Evolutionary conservation across 257 asterid genomes (phyloP).

Genomic region (Solanum gracilifrons): DNA sequence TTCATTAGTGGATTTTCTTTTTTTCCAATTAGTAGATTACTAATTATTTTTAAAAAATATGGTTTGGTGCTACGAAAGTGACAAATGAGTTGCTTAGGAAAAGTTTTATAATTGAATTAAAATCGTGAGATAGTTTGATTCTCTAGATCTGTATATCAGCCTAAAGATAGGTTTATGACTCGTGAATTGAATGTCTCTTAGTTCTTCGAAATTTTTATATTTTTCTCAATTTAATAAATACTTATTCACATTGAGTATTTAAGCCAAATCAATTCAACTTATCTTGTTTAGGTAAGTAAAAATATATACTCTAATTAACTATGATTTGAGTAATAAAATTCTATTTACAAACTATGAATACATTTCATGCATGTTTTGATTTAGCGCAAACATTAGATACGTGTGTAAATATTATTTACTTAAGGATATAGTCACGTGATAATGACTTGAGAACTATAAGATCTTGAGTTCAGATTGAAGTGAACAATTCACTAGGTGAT

Average conservation of each 20-base stretch:
- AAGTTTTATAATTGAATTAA: background rate
- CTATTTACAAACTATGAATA: background rate
- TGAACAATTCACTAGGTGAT: background rate
- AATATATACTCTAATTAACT: background rate
- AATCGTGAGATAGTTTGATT: background rate
- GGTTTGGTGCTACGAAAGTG: background rate
- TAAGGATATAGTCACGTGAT: background rate
- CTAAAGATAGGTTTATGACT: background rate
- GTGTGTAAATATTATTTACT: background rate
- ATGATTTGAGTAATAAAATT: background rate
- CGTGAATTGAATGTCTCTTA: no score
- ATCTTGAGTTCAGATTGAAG: background rate
- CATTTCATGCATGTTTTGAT: background rate
- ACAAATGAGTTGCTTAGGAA: background rate
- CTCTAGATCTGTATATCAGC: fast-evolving
- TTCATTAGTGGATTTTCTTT: background rate
- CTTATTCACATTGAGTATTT: background rate
- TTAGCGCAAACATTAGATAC: background rate
- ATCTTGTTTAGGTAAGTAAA: background rate
- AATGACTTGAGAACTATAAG: background rate
- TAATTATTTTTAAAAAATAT: no score
- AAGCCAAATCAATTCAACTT: background rate
- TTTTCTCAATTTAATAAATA: no score
- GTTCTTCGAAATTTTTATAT: no score
- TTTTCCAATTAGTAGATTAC: no score